Percentiles rank a stretch among this genome's conserved stretches.
These are phyloP conservation scores for Penicillium digitatum DNA, from an alignment of 2,329 filamentous ascomycete species.

Conservation along the genomic window DNA sequence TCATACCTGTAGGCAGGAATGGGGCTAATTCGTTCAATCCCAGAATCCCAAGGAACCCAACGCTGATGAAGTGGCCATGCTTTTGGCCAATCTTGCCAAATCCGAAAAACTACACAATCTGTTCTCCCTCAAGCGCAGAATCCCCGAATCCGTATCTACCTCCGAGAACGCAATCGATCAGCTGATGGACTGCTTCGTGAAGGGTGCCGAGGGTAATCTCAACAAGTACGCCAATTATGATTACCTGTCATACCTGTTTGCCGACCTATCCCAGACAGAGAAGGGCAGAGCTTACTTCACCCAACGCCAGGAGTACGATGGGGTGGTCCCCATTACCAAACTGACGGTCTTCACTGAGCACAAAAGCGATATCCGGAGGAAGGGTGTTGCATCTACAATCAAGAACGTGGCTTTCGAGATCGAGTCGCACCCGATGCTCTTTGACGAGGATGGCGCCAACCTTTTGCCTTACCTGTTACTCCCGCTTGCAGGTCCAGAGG, in stretches of 20 bases:
- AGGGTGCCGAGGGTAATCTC: slow-evolving; percentile 74
- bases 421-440: slow-evolving; percentile 64
- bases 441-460: slow-evolving; percentile 69
- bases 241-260: slow-evolving; percentile 91
- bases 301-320: slow-evolving; percentile 69
- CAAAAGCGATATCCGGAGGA: slow-evolving; percentile 72
- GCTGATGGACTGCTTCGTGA: slow-evolving; percentile 92
- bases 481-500: slow-evolving; percentile 81
- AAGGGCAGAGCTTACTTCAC: slow-evolving; percentile 73
- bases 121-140: slow-evolving; percentile 62
- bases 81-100: slow-evolving; percentile 88
- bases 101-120: slow-evolving; percentile 68
- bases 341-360: slow-evolving; percentile 93
- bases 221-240: slow-evolving; percentile 86
- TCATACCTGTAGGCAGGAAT: not conserved
- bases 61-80: slow-evolving; percentile 82
- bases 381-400: slow-evolving; percentile 92
- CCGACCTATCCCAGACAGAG: slow-evolving; percentile 79
- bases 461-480: slow-evolving; percentile 84
- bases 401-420: slow-evolving; percentile 91
- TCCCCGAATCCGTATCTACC: slow-evolving; percentile 66
- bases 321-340: slow-evolving; percentile 84
- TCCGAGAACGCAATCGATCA: slow-evolving; percentile 79
- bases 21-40: not conserved
- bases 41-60: slow-evolving; percentile 63